Percentiles rank a stretch among this genome's conserved stretches.
Conservation (phyloP, 2,329 filamentous ascomycete species). For the Colletotrichum sp. region DNA sequence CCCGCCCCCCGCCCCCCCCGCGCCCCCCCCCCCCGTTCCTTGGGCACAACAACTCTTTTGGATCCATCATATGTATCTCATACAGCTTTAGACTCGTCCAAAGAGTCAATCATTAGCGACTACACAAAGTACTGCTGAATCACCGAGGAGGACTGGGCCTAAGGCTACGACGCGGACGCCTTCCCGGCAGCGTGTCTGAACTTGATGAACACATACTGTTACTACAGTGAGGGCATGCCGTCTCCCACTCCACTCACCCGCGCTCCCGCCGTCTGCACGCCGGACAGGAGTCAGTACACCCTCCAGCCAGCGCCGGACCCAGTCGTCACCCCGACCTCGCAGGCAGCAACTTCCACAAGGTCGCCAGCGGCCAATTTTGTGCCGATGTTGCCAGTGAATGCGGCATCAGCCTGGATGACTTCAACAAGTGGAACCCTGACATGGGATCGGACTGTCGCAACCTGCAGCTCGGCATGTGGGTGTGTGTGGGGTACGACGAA, state of each 20-base stretch:
- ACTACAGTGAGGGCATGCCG: background rate
- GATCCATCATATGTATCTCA: background rate
- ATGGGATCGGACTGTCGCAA: background rate
- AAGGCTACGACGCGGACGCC: background rate
- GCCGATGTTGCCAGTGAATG: background rate
- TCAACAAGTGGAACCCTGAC: background rate
- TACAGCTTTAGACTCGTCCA: background rate
- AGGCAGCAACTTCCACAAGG: constrained; percentile 21
- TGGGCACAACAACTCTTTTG: background rate
- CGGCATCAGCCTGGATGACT: background rate
- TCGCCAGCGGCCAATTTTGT: constrained; percentile 3
- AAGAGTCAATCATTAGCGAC: background rate
- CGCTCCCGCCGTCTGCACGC: background rate
- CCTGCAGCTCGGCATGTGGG: background rate
- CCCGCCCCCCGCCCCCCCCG: too few species aligned
- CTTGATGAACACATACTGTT: background rate
- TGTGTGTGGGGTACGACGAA: background rate
- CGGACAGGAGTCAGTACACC: background rate
- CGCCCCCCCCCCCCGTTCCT: too few species aligned
- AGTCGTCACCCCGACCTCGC: background rate
- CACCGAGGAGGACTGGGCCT: background rate
- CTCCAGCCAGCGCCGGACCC: background rate
- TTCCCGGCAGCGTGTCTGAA: background rate
- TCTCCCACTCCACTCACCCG: background rate
- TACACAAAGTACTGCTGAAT: constrained; percentile 2